Evolutionary conservation across 306 rosid species (phyloP).

Genomic region (Lupinus albus): DNA sequence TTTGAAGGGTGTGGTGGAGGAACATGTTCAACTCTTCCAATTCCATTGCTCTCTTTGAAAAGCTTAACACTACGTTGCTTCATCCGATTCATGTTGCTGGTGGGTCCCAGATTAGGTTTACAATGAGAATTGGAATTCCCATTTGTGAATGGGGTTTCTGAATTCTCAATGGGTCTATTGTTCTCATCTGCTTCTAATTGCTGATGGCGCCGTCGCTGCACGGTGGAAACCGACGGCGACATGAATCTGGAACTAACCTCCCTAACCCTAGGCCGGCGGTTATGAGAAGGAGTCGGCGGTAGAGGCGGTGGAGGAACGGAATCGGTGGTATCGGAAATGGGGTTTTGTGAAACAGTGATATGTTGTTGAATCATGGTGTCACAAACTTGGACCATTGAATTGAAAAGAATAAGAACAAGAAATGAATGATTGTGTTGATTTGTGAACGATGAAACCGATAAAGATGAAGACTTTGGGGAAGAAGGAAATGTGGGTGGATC

Average conservation of each 20-base stretch:
- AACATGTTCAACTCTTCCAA: slow-evolving; percentile 39
- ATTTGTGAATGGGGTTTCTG: slow-evolving; percentile 53
- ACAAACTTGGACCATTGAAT: slow-evolving; percentile 4
- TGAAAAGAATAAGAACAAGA: slow-evolving; percentile 11
- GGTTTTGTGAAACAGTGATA: slow-evolving; percentile 20
- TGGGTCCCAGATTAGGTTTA: slow-evolving; percentile 29
- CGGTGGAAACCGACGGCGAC: slow-evolving; percentile 56
- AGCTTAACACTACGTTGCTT: slow-evolving; percentile 59
- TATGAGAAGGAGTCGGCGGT: slow-evolving; percentile 47
- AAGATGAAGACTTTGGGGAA: slow-evolving; percentile 2
- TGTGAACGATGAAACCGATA: background rate
- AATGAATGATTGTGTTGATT: slow-evolving; percentile 7
- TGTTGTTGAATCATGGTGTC: slow-evolving; percentile 37
- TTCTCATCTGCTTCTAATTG: slow-evolving; percentile 51
- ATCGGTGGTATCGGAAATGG: slow-evolving; percentile 28
- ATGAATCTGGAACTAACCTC: slow-evolving; percentile 91
- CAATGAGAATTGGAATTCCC: slow-evolving; percentile 36
- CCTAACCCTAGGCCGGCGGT: slow-evolving; percentile 77
- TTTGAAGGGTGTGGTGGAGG: slow-evolving; percentile 46
- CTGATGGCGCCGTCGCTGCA: slow-evolving; percentile 49
- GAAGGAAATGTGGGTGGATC: slow-evolving; percentile 5
- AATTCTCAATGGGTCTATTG: slow-evolving; percentile 48
- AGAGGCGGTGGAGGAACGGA: slow-evolving; percentile 50
- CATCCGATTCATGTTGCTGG: slow-evolving; percentile 32
- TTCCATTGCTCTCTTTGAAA: slow-evolving; percentile 61